Evolutionary conservation across 331 rosid species (phyloP).

Genomic region (Telfairia occidentalis): DNA sequence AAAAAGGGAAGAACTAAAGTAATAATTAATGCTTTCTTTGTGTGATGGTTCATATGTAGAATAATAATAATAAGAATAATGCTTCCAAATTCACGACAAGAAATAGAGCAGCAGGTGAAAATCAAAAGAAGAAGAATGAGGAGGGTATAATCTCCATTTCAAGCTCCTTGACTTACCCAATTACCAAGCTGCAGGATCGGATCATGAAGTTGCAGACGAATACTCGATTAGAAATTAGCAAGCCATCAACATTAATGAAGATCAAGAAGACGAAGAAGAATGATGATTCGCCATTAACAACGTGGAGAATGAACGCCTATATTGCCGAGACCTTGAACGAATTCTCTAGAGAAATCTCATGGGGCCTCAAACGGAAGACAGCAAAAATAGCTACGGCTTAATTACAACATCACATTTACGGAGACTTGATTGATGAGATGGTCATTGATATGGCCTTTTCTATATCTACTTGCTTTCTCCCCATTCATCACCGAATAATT

Average conservation of each 20-base stretch:
- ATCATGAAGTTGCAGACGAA: background rate
- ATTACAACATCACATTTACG: constrained; percentile 68
- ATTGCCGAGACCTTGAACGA: constrained; percentile 51
- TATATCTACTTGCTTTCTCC: background rate
- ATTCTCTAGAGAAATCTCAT: constrained; percentile 53
- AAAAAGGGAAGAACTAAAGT: background rate
- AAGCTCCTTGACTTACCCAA: background rate
- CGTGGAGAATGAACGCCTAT: constrained; percentile 31
- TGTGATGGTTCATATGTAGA: background rate
- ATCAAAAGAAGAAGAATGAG: too few species aligned
- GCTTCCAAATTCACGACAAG: background rate
- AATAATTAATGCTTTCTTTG: background rate
- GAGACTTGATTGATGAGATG: constrained; percentile 60
- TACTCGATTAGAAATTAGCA: background rate
- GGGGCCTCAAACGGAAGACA: constrained; percentile 62
- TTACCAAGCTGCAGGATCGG: background rate
- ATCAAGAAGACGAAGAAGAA: background rate
- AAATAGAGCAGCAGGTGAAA: background rate
- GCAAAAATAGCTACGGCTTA: constrained; percentile 71
- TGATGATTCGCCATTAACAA: background rate
- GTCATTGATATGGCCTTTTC: constrained; percentile 35
- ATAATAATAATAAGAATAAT: background rate
- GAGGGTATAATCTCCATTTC: background rate
- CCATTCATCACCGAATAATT: background rate
- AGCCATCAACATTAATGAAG: background rate